Evolutionary conservation across 2,329 filamentous ascomycete genomes (phyloP).

Genomic region (Orbilia blumenaviensis): DNA sequence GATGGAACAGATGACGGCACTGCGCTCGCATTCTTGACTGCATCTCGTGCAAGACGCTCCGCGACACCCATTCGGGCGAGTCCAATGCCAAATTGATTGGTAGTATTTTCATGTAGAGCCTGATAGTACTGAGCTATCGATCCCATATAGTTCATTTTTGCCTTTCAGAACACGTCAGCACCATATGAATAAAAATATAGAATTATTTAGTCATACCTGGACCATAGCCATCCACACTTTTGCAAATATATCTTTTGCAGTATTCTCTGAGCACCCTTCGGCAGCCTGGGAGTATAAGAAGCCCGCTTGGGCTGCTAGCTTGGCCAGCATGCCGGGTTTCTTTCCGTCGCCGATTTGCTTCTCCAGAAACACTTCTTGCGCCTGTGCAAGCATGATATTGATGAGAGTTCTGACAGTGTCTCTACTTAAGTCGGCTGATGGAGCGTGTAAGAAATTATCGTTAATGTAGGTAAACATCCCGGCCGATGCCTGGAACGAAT

Average conservation of each 20-base stretch:
- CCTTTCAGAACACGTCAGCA: slow-evolving; percentile 61
- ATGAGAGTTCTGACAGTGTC: slow-evolving; percentile 97
- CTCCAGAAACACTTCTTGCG: slow-evolving; percentile 96
- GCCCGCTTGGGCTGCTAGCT: slow-evolving; percentile 88
- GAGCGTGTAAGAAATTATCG: slow-evolving; percentile 97
- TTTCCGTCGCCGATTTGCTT: slow-evolving; percentile 94
- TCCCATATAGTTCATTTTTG: slow-evolving; percentile 82
- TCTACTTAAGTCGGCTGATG: slow-evolving; percentile 91
- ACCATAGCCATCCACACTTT: slow-evolving; percentile 88
- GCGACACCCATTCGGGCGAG: slow-evolving; percentile 84
- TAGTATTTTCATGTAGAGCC: slow-evolving; percentile 87
- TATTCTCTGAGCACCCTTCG: slow-evolving; percentile 92
- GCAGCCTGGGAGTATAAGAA: slow-evolving; percentile 86
- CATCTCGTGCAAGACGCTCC: slow-evolving; percentile 79
- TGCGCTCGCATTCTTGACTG: slow-evolving; percentile 76
- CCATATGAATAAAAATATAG: background rate
- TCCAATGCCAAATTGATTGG: slow-evolving; percentile 83
- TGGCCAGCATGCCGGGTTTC: slow-evolving; percentile 89
- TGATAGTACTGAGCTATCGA: slow-evolving; percentile 94
- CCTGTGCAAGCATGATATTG: slow-evolving; percentile 90
- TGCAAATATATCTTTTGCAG: slow-evolving; percentile 89
- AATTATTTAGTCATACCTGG: slow-evolving; percentile 67
- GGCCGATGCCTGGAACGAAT: slow-evolving; percentile 96
- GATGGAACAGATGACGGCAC: slow-evolving; percentile 83
- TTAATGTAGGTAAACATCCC: slow-evolving; percentile 99